These are phyloP conservation scores for Aschersonia sp. DNA, from an alignment of 2,329 filamentous ascomycete species.

Conservation along the genomic window DNA sequence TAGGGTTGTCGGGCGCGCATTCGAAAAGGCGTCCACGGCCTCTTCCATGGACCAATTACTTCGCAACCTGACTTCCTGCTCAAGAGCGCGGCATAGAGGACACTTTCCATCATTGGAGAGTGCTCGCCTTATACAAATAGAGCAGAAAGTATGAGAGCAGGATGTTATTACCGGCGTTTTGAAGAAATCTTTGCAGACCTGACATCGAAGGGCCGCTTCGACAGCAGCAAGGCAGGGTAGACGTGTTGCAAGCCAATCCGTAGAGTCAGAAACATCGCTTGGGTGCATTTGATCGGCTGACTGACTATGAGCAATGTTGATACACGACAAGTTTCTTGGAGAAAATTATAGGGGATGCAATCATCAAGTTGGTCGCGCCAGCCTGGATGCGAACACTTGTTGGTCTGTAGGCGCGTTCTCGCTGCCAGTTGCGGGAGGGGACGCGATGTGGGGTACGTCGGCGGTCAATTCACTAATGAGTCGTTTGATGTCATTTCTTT, in stretches of 20 bases:
- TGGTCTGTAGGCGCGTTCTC: no score
- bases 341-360: no score
- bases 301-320: no score
- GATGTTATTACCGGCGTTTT: conserved; percentile 87
- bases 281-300: conserved; percentile 12
- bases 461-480: no score
- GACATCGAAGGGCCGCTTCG: conserved; percentile 78
- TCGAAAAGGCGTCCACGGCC: conserved; percentile 63
- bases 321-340: no score
- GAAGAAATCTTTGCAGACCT: conserved; percentile 97
- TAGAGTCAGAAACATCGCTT: conserved; percentile 53
- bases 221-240: conserved; percentile 53
- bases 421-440: no score
- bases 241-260: conserved; percentile 66
- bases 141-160: conserved; percentile 94
- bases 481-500: no score
- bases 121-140: conserved; percentile 79
- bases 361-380: no score
- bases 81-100: conserved; percentile 62
- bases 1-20: conserved; percentile 47
- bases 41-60: conserved; percentile 79
- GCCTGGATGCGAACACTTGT: no score
- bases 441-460: no score
- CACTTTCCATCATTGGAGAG: conserved; percentile 76
- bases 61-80: conserved; percentile 74